phyloP scores from a whole-genome alignment of 495 filamentous ascomycete genomes.

The Annulohypoxylon bovei region DNA sequence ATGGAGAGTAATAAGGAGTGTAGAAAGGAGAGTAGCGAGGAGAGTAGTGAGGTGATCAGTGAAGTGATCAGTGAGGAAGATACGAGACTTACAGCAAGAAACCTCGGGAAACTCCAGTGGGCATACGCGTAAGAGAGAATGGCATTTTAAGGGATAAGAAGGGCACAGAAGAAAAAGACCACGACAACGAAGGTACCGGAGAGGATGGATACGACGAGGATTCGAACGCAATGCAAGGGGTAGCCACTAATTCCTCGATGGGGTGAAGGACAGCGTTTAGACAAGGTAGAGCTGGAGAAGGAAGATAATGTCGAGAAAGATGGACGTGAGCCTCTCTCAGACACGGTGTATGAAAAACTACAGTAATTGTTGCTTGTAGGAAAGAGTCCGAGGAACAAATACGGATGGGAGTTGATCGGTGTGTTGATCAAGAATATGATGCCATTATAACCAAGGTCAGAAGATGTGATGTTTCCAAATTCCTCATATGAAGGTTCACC shows the following conservation, averaged over 20 bases:
- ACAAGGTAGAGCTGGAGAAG: neutral
- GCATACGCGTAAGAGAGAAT: too few relatives aligned
- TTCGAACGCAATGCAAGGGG: neutral
- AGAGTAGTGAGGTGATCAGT: neutral
- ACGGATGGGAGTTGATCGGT: neutral
- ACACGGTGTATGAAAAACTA: neutral
- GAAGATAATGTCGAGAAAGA: neutral
- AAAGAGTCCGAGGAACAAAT: neutral
- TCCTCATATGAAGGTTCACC: too few relatives aligned
- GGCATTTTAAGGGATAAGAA: too few relatives aligned
- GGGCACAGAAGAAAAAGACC: neutral
- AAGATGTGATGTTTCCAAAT: neutral
- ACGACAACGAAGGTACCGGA: neutral
- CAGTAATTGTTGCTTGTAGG: neutral
- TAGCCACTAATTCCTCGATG: neutral
- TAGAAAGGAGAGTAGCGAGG: conserved; percentile 10
- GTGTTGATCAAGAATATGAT: neutral
- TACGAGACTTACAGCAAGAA: neutral
- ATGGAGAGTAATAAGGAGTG: conserved; percentile 30
- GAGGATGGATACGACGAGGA: neutral
- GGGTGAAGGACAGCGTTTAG: neutral
- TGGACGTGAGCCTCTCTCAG: neutral
- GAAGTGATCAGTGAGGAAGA: neutral
- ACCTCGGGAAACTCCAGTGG: neutral
- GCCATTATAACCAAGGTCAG: neutral